These are phyloP conservation scores for Paramarasmius palmivorus DNA, from an alignment of 1,284 basidiomycete species.

Conservation along the genomic window DNA sequence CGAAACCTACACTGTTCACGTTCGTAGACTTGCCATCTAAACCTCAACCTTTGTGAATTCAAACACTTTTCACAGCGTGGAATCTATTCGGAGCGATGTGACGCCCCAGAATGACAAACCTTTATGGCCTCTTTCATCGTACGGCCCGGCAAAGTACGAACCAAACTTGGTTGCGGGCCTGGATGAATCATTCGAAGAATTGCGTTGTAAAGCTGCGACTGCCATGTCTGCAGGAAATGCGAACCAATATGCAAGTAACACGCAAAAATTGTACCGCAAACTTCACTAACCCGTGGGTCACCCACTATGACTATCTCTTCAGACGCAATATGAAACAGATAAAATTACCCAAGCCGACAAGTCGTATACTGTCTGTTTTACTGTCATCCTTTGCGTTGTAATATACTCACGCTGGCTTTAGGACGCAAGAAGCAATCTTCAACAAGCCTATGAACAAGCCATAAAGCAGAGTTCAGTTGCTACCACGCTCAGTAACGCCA, in stretches of 20 bases:
- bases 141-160: constrained; percentile 78
- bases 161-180: constrained; percentile 66
- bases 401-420: constrained; percentile 12
- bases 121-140: constrained; percentile 81
- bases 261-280: constrained; percentile 7
- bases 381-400: not conserved
- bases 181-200: constrained; percentile 82
- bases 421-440: constrained; percentile 50
- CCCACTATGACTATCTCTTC: not conserved
- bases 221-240: constrained; percentile 59
- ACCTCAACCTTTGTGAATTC: not conserved
- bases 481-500: constrained; percentile 16
- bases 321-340: constrained; percentile 60
- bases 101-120: constrained; percentile 66
- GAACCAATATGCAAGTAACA: constrained; percentile 66
- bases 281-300: constrained; percentile 17
- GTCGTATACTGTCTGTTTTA: constrained; percentile 22
- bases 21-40: constrained; percentile 9
- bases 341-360: constrained; percentile 41
- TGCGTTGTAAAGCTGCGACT: constrained; percentile 67
- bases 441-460: constrained; percentile 55
- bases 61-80: constrained; percentile 43
- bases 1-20: constrained; percentile 26
- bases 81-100: constrained; percentile 63
- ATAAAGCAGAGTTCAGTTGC: constrained; percentile 32